Base-by-base conservation (phyloP, 2,329 filamentous ascomycete species). In the Fusarium sp. region DNA sequence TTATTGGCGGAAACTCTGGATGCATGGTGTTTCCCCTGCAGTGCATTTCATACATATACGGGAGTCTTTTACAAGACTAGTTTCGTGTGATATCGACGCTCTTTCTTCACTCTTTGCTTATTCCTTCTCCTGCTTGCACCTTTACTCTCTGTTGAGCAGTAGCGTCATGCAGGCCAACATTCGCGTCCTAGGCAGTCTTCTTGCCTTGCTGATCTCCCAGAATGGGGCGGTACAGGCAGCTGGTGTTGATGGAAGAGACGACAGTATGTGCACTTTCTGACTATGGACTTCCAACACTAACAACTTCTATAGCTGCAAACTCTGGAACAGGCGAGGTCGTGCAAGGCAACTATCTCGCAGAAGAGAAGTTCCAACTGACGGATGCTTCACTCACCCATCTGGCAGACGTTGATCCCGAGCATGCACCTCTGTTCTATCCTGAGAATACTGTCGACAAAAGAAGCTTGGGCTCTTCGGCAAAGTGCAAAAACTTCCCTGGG, bases 401-500 rank as follows among this genome's bases (percentile, higher is more conserved):
- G 8, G 47, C 53, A 13, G 45, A 67, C 8, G 27, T 61, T 4
- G 35, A 65, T 31, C 42, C 60, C 14, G 38, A 46, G 6, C 44
- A 67, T 7, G 61, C 58, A 1, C 19, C 51, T 0, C 17, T 61
- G 2, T 38, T 68, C 29, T 57, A 55, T 46, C 66, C 67, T 23
- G 47, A 41, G 31, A 46, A 14, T 17, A 17, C 19, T 13, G n/a
- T 4, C 19, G 43, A 11, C 37, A 25, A 48, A 27, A 49, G 35
- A 51, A 53, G 35, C 42, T 23, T 27, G 1, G 35, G 25, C 3
- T 13, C 21, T 3, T 7, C 47, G 1, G 53, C 37, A 2, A 32
- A 49, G 13, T 77, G 75, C 66, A 77, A 77, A 51, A 70, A 67
- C 0, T 75, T 72, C 15, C 75, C 74, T 2, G 73, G 72, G 4